Evolutionary conservation across 139 green algal species (phyloP), one percentile per base, ranked within the genome.

Genomic region (Chlorella sp.): DNA sequence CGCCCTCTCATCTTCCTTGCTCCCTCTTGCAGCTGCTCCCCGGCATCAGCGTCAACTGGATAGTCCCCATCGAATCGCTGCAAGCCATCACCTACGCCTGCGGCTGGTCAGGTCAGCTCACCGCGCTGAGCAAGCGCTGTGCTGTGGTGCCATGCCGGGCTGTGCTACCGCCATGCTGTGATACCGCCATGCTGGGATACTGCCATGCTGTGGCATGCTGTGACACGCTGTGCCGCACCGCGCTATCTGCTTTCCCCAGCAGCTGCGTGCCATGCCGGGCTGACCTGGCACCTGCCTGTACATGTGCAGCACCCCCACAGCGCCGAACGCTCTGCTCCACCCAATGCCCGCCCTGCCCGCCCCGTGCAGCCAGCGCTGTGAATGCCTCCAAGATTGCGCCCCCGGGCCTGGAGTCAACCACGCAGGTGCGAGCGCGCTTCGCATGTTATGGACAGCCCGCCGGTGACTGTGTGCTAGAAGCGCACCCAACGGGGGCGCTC

Each of bases 311-410:
- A 77, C 24, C 2, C 24, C 28, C 22, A 77, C 1, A 9, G 3
- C 12, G 2, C 12, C 1, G 12, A 19, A 2, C 26, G 3, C 12
- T 2, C 69, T 77, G 28, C 12, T 15, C 69, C 30, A 9, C 48
- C 48, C 69, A 37, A 3, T 18, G 3, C 21, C 34, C 9, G n/a
- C 37, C 22, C 24, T 26, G 16, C 40, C 21, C 3, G 11, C 37
- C 1, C 76, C 34, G 28, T 86, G 81, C 81, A 86, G 89, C 89
- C 79, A 86, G 60, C 68, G 89, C 89, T 0, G 37, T 91, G 21
- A 91, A 91, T 80, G 85, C 76, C 78, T 77, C 37, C 81, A 91
- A 91, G 86, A 89, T 91, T n/a, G 82, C 89, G 18, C 89, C 89
- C 16, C 89, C 89, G 0, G 89, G 89, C 9, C 86, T 91, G 89